A percentile compares a stretch with the other conserved stretches of the same genome.
phyloP scores from a whole-genome alignment of 495 filamentous ascomycete genomes.

The Annulohypoxylon bovei region DNA sequence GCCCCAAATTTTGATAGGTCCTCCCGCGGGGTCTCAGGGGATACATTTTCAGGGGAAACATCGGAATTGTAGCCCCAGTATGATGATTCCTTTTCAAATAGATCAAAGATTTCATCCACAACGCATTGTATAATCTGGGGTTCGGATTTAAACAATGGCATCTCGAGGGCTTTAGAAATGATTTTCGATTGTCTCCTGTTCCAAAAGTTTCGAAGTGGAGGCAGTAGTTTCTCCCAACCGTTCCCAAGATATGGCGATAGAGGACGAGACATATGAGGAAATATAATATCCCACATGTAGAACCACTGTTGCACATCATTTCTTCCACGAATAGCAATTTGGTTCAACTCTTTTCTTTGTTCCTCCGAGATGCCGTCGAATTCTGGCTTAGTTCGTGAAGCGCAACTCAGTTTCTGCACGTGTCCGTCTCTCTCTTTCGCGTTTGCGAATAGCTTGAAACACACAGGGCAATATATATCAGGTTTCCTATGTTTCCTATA shows the following conservation, averaged over 20 bases:
- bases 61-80: neutral
- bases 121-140: neutral
- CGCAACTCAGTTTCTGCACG: constrained; percentile 9
- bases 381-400: neutral
- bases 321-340: constrained; percentile 18
- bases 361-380: constrained; percentile 28
- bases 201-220: constrained; percentile 21
- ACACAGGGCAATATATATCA: constrained; percentile 33
- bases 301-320: constrained; percentile 27
- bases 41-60: neutral
- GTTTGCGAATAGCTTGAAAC: constrained; percentile 11
- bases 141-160: neutral
- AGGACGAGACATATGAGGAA: constrained; percentile 14
- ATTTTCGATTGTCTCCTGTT: neutral
- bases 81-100: neutral
- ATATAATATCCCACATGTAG: constrained; percentile 28
- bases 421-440: constrained; percentile 17
- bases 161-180: neutral
- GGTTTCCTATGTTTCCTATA: constrained; percentile 31
- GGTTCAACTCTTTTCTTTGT: constrained; percentile 28
- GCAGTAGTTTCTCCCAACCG: constrained; percentile 10
- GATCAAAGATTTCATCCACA: constrained; percentile 8
- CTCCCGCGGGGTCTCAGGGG: neutral
- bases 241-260: constrained; percentile 29
- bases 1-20: neutral